Evolutionary conservation across 331 rosid species (phyloP), one percentile per base, ranked within the genome.

Genomic region (Dryas integrifolia): DNA sequence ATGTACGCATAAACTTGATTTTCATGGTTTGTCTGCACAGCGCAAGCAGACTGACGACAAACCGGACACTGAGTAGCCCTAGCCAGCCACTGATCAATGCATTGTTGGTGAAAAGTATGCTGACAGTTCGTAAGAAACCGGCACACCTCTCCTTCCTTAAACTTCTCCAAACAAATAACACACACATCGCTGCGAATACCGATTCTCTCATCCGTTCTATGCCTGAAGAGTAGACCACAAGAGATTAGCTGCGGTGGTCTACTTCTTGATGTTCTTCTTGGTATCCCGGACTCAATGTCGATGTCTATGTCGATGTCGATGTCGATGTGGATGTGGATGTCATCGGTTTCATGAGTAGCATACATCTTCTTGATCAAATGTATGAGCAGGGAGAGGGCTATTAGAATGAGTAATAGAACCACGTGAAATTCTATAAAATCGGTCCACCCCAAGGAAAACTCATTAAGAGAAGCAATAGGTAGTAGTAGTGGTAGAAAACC

Each of bases 151-250:
- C 45, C 26, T 48, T 61, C 18, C 15, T 73, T 43, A 5, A 61
- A 61, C 61, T 61, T 70, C 70, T 49, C 67, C 62, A 73, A 61
- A 51, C 70, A 73, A 63, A 73, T 73, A 4, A 63, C 77, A 61
- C 59, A 72, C 16, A 4, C 69, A 0, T 24, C 50, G 2, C 40
- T 9, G 16, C 43, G 26, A 21, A 44, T 18, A 46, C 66, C 67
- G 1, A 26, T 24, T 58, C 13, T 62, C 9, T 7, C 0, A 38
- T 58, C 76, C 47, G 3, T 5, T 26, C 39, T 35, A 4, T 15
- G 45, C 2, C 35, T 14, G 12, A 57, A 58, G 14, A 61, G 50
- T 63, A 63, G 4, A 39, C 35, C 11, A n/a, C 14, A 35, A 6
- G 35, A 49, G n/a, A 13, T 13, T 13, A 49, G n/a, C n/a, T 6